A percentile compares a stretch with the other conserved stretches of the same genome.
These are phyloP conservation scores for Phlebiopsis flavidoalba DNA, from an alignment of 768 basidiomycete species.

Conservation along the genomic window DNA sequence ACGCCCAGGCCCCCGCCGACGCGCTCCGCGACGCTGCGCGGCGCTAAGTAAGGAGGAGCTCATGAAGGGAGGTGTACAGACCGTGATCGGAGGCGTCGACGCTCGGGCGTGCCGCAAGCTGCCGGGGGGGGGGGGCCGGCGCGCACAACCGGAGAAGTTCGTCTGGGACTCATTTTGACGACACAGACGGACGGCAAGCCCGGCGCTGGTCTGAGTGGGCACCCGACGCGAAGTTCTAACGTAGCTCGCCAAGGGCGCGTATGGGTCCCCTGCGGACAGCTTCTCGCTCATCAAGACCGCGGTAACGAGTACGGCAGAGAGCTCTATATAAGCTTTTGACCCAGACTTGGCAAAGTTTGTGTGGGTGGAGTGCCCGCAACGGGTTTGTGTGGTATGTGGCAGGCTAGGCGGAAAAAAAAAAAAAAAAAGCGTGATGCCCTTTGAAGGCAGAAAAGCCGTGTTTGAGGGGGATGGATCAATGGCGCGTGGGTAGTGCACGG, in stretches of 20 bases:
- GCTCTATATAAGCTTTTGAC: slow-evolving; percentile 86
- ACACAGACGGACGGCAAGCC: slow-evolving; percentile 73
- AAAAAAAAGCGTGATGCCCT: too few species aligned
- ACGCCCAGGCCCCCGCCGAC: slow-evolving; percentile 41
- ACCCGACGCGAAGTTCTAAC: slow-evolving; percentile 81
- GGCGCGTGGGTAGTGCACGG: too few species aligned
- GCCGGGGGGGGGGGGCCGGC: too few species aligned
- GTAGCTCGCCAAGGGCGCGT: slow-evolving; percentile 32
- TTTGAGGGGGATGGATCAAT: too few species aligned
- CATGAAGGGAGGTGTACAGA: slow-evolving; percentile 81
- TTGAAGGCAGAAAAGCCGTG: too few species aligned
- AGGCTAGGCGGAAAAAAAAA: too few species aligned
- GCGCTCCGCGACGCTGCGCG: slow-evolving; percentile 55
- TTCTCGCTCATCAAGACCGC: slow-evolving; percentile 96
- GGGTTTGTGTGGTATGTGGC: too few species aligned
- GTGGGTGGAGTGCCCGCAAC: too few species aligned
- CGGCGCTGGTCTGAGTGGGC: slow-evolving; percentile 71
- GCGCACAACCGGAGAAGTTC: slow-evolving; percentile 49
- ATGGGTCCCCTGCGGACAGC: slow-evolving; percentile 54
- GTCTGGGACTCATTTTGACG: slow-evolving; percentile 91
- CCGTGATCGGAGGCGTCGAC: slow-evolving; percentile 79
- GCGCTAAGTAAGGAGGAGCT: slow-evolving; percentile 80
- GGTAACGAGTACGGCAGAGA: slow-evolving; percentile 77
- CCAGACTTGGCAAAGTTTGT: too few species aligned
- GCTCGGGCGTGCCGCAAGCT: slow-evolving; percentile 78